phyloP scores from a whole-genome alignment of 177 flowering plant genomes.

The Vitis hybrid region DNA sequence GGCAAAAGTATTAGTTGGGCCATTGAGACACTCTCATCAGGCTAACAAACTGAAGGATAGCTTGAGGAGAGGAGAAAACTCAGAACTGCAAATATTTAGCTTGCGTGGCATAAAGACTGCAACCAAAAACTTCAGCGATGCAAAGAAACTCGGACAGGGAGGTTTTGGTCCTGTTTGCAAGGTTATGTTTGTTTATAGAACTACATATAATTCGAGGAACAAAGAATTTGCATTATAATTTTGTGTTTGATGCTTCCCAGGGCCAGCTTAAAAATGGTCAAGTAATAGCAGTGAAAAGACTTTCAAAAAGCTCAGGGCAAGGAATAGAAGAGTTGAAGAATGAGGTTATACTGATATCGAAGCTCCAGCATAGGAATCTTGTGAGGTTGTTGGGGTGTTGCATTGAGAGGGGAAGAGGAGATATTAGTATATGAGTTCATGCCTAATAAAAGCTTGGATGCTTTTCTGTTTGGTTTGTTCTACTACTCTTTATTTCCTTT shows the following conservation, averaged over 20 bases:
- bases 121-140: background rate
- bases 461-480: conserved; percentile 2
- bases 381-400: conserved; percentile 10
- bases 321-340: background rate
- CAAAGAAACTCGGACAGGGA: background rate
- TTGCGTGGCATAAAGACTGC: background rate
- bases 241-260: background rate
- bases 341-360: background rate
- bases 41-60: background rate
- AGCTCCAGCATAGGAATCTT: conserved; percentile 11
- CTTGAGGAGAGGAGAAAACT: background rate
- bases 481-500: no score
- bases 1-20: background rate
- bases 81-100: background rate
- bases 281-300: conserved; percentile 2
- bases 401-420: background rate
- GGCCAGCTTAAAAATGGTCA: background rate
- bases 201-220: background rate
- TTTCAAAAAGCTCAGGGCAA: conserved; percentile 4
- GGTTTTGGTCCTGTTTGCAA: conserved; percentile 6
- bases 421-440: conserved; percentile 2
- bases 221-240: background rate
- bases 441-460: conserved; percentile 5
- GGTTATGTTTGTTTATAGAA: background rate
- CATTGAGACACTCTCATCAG: background rate